phyloP scores from a whole-genome alignment of 2,329 filamentous ascomycete genomes.

The Phoma sp. region DNA sequence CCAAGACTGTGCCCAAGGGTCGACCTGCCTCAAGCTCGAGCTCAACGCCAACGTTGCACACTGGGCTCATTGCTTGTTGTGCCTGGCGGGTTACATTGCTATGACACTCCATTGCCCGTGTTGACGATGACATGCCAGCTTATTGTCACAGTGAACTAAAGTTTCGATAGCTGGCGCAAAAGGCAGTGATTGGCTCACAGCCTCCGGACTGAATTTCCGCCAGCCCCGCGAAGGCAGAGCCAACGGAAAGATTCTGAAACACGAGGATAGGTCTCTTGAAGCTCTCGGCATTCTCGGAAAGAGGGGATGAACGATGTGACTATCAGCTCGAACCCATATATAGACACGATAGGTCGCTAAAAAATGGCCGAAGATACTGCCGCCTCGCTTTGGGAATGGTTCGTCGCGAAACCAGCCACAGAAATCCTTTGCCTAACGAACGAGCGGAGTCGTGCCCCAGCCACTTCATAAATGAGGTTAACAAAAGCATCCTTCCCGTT shows the following conservation, averaged over 20 bases:
- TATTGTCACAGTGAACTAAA: background rate
- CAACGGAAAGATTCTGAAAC: slow-evolving; percentile 12
- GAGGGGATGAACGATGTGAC: background rate
- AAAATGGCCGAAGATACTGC: background rate
- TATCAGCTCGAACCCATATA: background rate
- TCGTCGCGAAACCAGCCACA: slow-evolving; percentile 3
- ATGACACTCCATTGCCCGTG: background rate
- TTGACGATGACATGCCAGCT: background rate
- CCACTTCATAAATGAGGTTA: background rate
- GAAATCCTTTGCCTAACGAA: background rate
- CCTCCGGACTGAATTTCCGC: background rate
- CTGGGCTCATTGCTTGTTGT: background rate
- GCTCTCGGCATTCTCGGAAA: background rate
- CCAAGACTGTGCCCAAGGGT: slow-evolving; percentile 1
- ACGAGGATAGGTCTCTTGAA: background rate
- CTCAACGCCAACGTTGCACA: slow-evolving; percentile 2
- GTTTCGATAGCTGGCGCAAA: background rate
- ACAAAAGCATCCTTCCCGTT: background rate
- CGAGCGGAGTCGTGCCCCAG: background rate
- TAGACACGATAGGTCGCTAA: slow-evolving; percentile 4
- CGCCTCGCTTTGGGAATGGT: slow-evolving; percentile 6
- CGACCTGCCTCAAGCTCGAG: background rate
- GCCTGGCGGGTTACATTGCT: too few species aligned
- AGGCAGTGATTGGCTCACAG: slow-evolving; percentile 3
- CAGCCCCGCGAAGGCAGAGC: slow-evolving; percentile 2